Percentiles rank a stretch among this genome's conserved stretches.
Evolutionary conservation across 225 moss, liverwort and hornwort genomes (phyloP).

Genomic region (Physcomitrellopsis africana): DNA sequence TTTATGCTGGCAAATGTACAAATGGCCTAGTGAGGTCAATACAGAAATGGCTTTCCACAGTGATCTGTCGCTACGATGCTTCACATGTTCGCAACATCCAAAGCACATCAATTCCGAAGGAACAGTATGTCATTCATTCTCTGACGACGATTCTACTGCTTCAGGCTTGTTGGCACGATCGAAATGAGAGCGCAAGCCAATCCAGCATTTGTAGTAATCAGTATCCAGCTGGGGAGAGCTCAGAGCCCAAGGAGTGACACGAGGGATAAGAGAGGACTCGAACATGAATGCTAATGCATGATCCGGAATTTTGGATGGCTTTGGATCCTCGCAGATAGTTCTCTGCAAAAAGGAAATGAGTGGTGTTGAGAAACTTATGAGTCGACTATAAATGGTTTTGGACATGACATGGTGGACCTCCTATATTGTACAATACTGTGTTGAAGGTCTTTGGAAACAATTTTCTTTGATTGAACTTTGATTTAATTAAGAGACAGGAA

Average conservation of each 20-base stretch:
- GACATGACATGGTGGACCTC: not conserved
- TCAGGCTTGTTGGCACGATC: slow-evolving; percentile 53
- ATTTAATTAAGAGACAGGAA: not conserved
- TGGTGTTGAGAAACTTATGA: not conserved
- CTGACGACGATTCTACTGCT: slow-evolving; percentile 25
- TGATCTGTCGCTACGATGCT: not conserved
- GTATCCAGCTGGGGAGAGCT: slow-evolving; percentile 73
- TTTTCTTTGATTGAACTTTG: not conserved
- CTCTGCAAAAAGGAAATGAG: slow-evolving; percentile 47
- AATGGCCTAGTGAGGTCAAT: not conserved
- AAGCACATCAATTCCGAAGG: not conserved
- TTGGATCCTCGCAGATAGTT: slow-evolving; percentile 80
- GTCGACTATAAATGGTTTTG: not conserved
- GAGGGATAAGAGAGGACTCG: slow-evolving; percentile 86
- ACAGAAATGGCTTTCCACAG: slow-evolving; percentile 10
- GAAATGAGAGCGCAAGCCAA: slow-evolving; percentile 86
- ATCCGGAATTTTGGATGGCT: slow-evolving; percentile 81
- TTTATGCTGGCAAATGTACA: not conserved
- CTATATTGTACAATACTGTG: not conserved
- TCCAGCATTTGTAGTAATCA: slow-evolving; percentile 97
- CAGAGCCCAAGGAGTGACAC: slow-evolving; percentile 75
- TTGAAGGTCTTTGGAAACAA: not conserved
- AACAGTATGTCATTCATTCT: not conserved
- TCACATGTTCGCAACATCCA: slow-evolving; percentile 2
- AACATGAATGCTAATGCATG: slow-evolving; percentile 95